A percentile compares a stretch with the other conserved stretches of the same genome.
These are phyloP conservation scores for Russula compacta DNA, from an alignment of 768 basidiomycete genomes.

Conservation along the genomic window DNA sequence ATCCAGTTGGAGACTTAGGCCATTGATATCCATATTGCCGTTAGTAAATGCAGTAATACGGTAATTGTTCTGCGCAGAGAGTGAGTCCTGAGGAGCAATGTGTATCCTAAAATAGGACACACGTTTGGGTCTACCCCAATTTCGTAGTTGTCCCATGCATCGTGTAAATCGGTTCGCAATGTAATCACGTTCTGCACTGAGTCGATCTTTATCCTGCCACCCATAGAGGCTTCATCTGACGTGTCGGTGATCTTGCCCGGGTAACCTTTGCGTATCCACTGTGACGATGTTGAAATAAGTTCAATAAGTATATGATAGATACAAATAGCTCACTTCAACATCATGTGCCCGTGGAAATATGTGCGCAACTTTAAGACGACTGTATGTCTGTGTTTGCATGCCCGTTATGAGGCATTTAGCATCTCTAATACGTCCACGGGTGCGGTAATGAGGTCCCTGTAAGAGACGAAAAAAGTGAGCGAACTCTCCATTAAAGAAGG, in stretches of 20 bases:
- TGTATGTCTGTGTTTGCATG: background rate
- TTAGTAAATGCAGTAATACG: conserved; percentile 1
- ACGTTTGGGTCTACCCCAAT: conserved; percentile 2
- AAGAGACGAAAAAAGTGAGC: background rate
- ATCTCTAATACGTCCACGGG: background rate
- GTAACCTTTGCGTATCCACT: conserved; percentile 1
- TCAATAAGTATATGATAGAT: background rate
- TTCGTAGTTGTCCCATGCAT: conserved; percentile 3
- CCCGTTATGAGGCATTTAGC: background rate
- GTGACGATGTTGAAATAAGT: background rate
- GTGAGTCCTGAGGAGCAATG: background rate
- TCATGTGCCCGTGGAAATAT: conserved; percentile 5
- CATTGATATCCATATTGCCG: background rate
- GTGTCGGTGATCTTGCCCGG: background rate
- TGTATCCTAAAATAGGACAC: background rate
- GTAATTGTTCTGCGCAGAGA: background rate
- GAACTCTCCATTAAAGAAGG: background rate
- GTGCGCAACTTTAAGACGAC: background rate
- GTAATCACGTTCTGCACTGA: background rate
- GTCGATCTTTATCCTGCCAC: background rate
- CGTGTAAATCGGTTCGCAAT: background rate
- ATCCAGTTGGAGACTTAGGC: background rate
- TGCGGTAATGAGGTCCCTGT: background rate
- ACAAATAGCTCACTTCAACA: background rate
- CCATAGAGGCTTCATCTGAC: background rate